Base-by-base conservation (phyloP, 2,329 filamentous ascomycete species). In the Sporothrix protearum region DNA sequence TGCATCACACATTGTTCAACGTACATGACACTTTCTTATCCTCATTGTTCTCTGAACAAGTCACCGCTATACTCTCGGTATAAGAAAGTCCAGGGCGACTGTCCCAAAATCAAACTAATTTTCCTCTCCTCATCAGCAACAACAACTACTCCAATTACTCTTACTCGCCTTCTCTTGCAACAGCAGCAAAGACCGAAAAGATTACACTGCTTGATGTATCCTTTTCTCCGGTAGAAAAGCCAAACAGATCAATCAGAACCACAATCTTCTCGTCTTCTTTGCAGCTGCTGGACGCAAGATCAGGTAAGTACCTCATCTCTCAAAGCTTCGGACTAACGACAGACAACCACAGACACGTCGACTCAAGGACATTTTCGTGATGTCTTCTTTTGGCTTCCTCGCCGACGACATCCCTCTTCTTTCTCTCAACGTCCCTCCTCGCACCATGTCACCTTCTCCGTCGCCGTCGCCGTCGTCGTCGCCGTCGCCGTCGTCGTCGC, bases 221-320 rank as follows among this genome's bases (percentile, higher is more conserved):
- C 53, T 64, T 28, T 45, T 64, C 59, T 64, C 59, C 28, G 59
- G 36, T 28, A 64, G 36, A 64, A 63, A 45, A 64, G 59, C 16
- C 10, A 45, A 39, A 25, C 36, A 64, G 36, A 45, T 16, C n/a
- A 16, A 45, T 22, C 36, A 45, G 59, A 28, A 2, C 3, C 36
- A 6, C 36, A 6, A 12, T 42, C 36, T 25, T 36, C 45, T 25
- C 6, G 45, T 25, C 10, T 10, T 28, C 33, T 64, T 45, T 64
- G 59, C 59, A 16, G 59, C 45, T 64, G 59, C 36, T 45, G 59
- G 57, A 45, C 42, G 59, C 36, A 64, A 45, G 57, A 63, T 2
- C 5, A 28, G 59, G 36, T 19, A 45, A 64, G 36, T 28, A 28
- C 22, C 14, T 39, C 59, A 28, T 14, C 22, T 53, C 59, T 19